Evolutionary conservation across 768 basidiomycete species (phyloP), one percentile per base, ranked within the genome.

Genomic region (Trametes elegans): DNA sequence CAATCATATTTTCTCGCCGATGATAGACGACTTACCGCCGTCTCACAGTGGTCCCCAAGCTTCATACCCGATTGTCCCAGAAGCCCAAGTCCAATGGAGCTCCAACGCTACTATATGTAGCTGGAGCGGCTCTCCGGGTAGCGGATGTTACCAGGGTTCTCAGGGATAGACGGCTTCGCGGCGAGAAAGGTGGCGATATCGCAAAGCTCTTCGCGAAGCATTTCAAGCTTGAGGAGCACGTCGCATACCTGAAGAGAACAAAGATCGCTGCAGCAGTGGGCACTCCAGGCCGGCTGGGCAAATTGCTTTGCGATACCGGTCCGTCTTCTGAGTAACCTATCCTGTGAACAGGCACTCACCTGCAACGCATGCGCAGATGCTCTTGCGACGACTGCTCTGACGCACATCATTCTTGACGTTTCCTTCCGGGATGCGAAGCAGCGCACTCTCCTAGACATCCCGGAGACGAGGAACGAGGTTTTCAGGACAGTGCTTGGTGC

Each of bases 181-280:
- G 88, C 31, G 86, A 90, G 21, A 94, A 92, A 66, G 86, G 90
- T 51, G 93, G 90, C 10, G 92, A 96, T 60, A 87, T 97, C 28
- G 94, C 90, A 19, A 98, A 98, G 70, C 81, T 99, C 24, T 98
- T 98, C 64, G 93, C 95, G 27, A 94, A 88, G 70, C 95, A 98
- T 68, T 85, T 96, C 73, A 97, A 95, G 72, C 75, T 95, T 35
- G 75, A 86, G 44, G 90, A 95, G 53, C 95, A 98, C 69, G 82
- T 89, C 64, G 75, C 82, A 14, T 91, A 93, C 73, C 78, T 98
- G 64, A 79, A 80, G 65, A 79, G 83, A 61, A 95, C 93, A n/a
- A 90, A 87, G 68, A 81, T 98, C 41, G 88, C 87, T 19, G 79
- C 88, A 36, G 96, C 93, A 18, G 91, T 90, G 24, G 96, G 96